Evolutionary conservation across 1,284 basidiomycete species (phyloP).

Genomic region (Heimioporus retisporus): DNA sequence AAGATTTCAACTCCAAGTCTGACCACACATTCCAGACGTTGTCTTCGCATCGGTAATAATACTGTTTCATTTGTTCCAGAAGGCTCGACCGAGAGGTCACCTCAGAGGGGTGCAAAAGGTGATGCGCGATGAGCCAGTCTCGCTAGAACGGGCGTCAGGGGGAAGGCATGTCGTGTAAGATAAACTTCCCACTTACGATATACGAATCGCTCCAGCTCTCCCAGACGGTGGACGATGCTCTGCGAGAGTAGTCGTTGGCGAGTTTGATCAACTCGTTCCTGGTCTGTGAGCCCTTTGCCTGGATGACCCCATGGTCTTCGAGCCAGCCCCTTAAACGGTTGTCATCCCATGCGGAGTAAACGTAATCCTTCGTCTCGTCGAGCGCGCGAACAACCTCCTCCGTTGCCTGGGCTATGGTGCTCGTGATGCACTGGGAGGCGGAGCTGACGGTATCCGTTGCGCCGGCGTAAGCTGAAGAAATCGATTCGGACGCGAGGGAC

Average conservation of each 20-base stretch:
- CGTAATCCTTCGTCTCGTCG: conserved; percentile 85
- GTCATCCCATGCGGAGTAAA: conserved; percentile 92
- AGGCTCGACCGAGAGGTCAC: conserved; percentile 68
- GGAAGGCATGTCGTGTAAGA: neutral
- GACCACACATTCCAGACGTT: conserved; percentile 80
- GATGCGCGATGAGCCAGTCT: conserved; percentile 87
- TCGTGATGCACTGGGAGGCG: conserved; percentile 56
- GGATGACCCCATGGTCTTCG: conserved; percentile 77
- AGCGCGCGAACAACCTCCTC: conserved; percentile 66
- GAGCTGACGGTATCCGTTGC: conserved; percentile 46
- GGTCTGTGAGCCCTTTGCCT: conserved; percentile 70
- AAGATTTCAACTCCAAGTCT: conserved; percentile 72
- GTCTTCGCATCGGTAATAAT: conserved; percentile 76
- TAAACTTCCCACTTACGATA: conserved; percentile 61
- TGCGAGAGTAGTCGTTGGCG: conserved; percentile 78
- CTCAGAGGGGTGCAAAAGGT: conserved; percentile 44
- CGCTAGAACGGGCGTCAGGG: conserved; percentile 53
- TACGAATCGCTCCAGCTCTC: conserved; percentile 89
- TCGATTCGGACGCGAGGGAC: conserved; percentile 63
- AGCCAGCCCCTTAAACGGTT: conserved; percentile 77
- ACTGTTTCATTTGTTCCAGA: conserved; percentile 76
- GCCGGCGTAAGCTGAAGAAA: conserved; percentile 61
- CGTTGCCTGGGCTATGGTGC: conserved; percentile 60
- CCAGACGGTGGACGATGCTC: conserved; percentile 74
- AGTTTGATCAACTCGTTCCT: conserved; percentile 76